These are phyloP conservation scores for Pichia pseudocactophila DNA, from an alignment of 805 yeast species.

Conservation along the genomic window DNA sequence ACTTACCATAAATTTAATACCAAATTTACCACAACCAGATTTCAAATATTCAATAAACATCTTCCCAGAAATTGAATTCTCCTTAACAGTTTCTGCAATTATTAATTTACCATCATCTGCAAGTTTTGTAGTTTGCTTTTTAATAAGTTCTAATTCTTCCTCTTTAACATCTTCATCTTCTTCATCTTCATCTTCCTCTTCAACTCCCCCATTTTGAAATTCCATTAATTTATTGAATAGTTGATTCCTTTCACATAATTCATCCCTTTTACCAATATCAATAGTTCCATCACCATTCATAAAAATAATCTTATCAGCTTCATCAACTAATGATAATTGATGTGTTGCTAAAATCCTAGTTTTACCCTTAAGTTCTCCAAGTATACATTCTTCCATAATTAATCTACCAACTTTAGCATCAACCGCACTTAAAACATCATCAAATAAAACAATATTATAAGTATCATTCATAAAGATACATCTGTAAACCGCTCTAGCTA, in stretches of 20 bases:
- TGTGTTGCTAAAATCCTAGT: constrained; percentile 79
- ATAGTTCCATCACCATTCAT: constrained; percentile 54
- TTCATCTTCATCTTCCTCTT: constrained; percentile 12
- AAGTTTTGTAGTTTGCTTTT: constrained; percentile 17
- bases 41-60: constrained; percentile 44
- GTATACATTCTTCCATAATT: constrained; percentile 60
- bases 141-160: constrained; percentile 16
- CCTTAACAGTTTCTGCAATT: constrained; percentile 26
- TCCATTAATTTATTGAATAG: constrained; percentile 46
- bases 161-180: constrained; percentile 22
- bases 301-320: constrained; percentile 62
- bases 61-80: constrained; percentile 31
- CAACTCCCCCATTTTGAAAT: constrained; percentile 19
- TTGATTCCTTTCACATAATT: constrained; percentile 35
- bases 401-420: constrained; percentile 83
- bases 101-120: constrained; percentile 26
- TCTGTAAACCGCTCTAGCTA: constrained; percentile 69
- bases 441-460: constrained; percentile 58
- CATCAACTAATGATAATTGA: constrained; percentile 58
- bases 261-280: constrained; percentile 51
- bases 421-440: constrained; percentile 78
- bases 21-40: constrained; percentile 47
- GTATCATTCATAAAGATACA: constrained; percentile 27
- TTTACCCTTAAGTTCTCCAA: constrained; percentile 43
- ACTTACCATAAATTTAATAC: constrained; percentile 21